Base-by-base conservation (phyloP, 306 rosid species). In the Benincasa hispida region DNA sequence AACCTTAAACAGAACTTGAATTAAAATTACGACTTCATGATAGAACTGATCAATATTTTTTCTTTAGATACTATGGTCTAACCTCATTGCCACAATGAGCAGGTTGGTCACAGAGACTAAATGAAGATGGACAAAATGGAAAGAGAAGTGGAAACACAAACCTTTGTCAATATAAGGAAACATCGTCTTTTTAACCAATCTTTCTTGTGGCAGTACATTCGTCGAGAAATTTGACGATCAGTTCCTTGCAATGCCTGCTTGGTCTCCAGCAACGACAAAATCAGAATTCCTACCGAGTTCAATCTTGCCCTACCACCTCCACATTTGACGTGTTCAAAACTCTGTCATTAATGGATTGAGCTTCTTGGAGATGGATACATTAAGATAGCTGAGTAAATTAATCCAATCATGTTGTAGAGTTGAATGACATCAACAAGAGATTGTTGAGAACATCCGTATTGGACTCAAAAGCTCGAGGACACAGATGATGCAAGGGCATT, bases 181-280 rank as follows among this genome's bases (percentile, higher is more conserved):
- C 25, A 0, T 66, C 61, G 0, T 27, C 58, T n/a, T 51, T 27
- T 47, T 24, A 56, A 21, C 21, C 21, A 3, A 85, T 70, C 47
- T 61, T 61, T 77, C 59, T 35, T 53, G 51, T 82, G 77, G 47
- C 10, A 45, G 80, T 19, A 53, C 85, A 85, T 19, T 74, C 62
- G 0, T 79, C 76, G 3, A 73, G 63, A 54, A 77, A 79, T 25
- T 73, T 27, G 24, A 62, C 81, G 9, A 58, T 65, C 55, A 12
- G 9, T 27, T 48, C 61, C 35, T 57, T 69, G 8, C 63, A 19
- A 0, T 25, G 77, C 21, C 17, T 13, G 24, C 39, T 72, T 28
- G 18, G 22, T 53, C 76, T 48, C 60, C 53, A 35, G 72, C 25
- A n/a, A 22, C 53, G 11, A 27, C 30, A 2, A 39, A 66, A 15